A percentile compares a stretch with the other conserved stretches of the same genome.
phyloP scores from a whole-genome alignment of 768 basidiomycete species.

The Boletus subcaerulescens region DNA sequence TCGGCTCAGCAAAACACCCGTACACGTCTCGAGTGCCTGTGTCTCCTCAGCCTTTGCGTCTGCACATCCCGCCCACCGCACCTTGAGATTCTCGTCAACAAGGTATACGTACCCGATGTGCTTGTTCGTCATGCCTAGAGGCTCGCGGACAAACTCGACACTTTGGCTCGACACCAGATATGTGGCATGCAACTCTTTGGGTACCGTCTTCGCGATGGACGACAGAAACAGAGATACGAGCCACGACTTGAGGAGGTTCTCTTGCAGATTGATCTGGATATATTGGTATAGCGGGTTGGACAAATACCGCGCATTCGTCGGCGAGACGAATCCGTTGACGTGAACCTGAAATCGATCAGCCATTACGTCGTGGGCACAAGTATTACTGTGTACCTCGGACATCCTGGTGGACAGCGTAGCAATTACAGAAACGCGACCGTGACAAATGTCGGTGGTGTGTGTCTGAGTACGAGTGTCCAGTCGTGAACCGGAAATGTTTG shows the following conservation, averaged over 20 bases:
- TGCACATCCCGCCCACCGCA: conserved; percentile 92
- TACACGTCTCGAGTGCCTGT: conserved; percentile 63
- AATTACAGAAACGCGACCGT: conserved; percentile 74
- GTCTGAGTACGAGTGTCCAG: conserved; percentile 53
- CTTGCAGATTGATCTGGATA: conserved; percentile 89
- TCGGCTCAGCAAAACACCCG: conserved; percentile 64
- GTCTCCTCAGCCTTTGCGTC: conserved; percentile 77
- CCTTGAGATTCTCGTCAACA: conserved; percentile 77
- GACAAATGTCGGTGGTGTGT: conserved; percentile 76
- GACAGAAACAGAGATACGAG: conserved; percentile 84
- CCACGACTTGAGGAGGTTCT: conserved; percentile 88
- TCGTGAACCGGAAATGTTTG: conserved; percentile 74
- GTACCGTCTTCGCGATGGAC: conserved; percentile 65
- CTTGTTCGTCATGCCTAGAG: conserved; percentile 85
- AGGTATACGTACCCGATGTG: conserved; percentile 91
- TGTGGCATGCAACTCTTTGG: conserved; percentile 58
- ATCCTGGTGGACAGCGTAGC: conserved; percentile 82
- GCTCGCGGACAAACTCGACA: conserved; percentile 81
- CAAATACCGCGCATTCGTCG: conserved; percentile 50
- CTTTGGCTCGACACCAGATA: conserved; percentile 83
- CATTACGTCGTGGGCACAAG: neutral
- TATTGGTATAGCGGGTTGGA: conserved; percentile 64
- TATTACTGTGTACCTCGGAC: conserved; percentile 62
- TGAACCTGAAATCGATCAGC: conserved; percentile 55
- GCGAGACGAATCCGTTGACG: conserved; percentile 62